Evolutionary conservation across 2,329 filamentous ascomycete genomes (phyloP), one percentile per base, ranked within the genome.

Genomic region (Aspergillus aculeatinus): DNA sequence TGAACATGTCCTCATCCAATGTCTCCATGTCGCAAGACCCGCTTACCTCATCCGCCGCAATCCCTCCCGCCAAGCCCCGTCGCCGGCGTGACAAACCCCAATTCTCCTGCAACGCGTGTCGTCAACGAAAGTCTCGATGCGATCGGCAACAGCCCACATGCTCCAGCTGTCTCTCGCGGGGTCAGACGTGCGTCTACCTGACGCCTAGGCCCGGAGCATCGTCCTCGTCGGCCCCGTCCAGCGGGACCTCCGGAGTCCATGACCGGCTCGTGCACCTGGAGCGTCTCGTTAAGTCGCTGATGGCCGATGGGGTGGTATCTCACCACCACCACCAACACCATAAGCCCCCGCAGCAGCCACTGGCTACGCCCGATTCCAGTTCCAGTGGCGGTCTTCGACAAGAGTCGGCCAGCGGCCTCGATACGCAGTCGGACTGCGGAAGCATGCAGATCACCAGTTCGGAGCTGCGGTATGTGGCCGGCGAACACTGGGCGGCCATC

Each of bases 231-330:
- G 33, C 33, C 33, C 33, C 33, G 33, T 35, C 33, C 33, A 80
- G 48, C 76, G 70, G 47, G 48, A 67, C 67, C 71, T 61, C 53
- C 65, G 69, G 60, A 73, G 76, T 84, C 78, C 83, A 85, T 74
- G 84, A 83, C 68, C 81, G 83, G 62, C 82, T 85, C 66, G 81
- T 83, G 67, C 78, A 83, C 58, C 76, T 86, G 53, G 83, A 86
- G 73, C 80, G 80, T 60, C 74, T 86, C 61, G 83, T 86, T 52
- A 75, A 85, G 55, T 83, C 82, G 14, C 68, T 85, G 57, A 83
- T 81, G 72, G 25, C 47, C 1, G 5, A 48, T 2, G 21, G 31
- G 19, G 11, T 16, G 33, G 33, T 35, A 35, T 35, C 33, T 35
- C 33, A 35, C 33, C 12, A 11, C 33, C 33, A 21, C 2, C 21